Conservation (phyloP, 1,139 yeast genomes). For the Schizosaccharomyces versatilis region DNA sequence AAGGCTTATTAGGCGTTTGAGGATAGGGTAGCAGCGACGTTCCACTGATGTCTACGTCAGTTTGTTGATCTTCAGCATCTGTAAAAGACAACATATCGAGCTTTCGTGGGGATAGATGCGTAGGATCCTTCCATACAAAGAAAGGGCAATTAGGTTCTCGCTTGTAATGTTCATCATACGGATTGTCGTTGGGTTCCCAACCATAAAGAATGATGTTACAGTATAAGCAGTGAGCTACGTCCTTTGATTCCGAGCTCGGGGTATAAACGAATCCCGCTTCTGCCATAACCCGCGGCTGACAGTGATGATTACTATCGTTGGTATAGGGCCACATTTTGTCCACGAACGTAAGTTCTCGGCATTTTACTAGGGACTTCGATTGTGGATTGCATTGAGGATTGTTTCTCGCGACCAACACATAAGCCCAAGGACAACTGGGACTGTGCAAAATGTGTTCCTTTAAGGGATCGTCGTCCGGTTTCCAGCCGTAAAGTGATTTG, state of each 20-base stretch:
- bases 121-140: neutral
- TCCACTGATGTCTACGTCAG: neutral
- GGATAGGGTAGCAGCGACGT: neutral
- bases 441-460: slow-evolving; percentile 26
- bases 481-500: slow-evolving; percentile 22
- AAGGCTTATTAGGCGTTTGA: neutral
- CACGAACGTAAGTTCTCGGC: slow-evolving; percentile 31
- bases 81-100: neutral
- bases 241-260: slow-evolving; percentile 39
- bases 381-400: slow-evolving; percentile 20
- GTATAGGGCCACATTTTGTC: slow-evolving; percentile 35
- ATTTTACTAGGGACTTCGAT: slow-evolving; percentile 20
- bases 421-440: slow-evolving; percentile 2
- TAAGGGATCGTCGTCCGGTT: slow-evolving; percentile 19
- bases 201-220: slow-evolving; percentile 48
- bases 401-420: neutral
- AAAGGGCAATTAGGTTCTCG: neutral
- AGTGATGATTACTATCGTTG: slow-evolving; percentile 21
- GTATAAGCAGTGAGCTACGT: slow-evolving; percentile 47
- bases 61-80: neutral
- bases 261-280: slow-evolving; percentile 48
- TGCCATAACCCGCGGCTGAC: slow-evolving; percentile 27
- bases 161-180: slow-evolving; percentile 25
- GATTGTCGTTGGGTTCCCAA: slow-evolving; percentile 53
- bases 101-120: neutral